These are phyloP conservation scores for Xenoacremonium recifei DNA, from an alignment of 2,329 filamentous ascomycete genomes.

Conservation along the genomic window DNA sequence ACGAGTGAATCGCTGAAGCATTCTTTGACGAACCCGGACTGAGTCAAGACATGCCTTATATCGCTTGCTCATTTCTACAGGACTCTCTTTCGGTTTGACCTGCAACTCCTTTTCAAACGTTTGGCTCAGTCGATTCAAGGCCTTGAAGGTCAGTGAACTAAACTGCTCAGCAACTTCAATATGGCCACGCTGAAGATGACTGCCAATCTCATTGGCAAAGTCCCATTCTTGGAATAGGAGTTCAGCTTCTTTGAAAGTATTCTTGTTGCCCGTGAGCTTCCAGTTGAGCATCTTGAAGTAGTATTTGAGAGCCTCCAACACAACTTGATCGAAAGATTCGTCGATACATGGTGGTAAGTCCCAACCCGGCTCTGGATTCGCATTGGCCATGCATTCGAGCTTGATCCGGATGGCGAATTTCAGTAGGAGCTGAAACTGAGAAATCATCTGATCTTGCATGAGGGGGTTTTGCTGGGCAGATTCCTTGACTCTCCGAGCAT, in stretches of 20 bases:
- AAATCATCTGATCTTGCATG: conserved; percentile 97
- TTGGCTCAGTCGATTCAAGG: conserved; percentile 79
- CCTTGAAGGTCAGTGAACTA: conserved; percentile 89
- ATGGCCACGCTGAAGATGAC: conserved; percentile 88
- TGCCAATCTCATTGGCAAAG: conserved; percentile 90
- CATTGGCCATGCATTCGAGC: conserved; percentile 79
- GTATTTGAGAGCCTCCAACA: conserved; percentile 90
- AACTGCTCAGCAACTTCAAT: conserved; percentile 98
- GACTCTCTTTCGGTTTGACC: conserved; percentile 77
- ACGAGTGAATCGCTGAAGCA: conserved; percentile 91
- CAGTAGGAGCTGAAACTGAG: conserved; percentile 90
- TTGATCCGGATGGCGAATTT: conserved; percentile 93
- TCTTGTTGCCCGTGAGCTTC: conserved; percentile 96
- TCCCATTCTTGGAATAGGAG: conserved; percentile 97
- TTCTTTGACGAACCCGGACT: conserved; percentile 91
- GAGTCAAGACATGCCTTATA: conserved; percentile 96
- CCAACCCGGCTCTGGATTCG: conserved; percentile 87
- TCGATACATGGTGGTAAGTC: conserved; percentile 94
- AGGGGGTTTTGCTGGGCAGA: conserved; percentile 87
- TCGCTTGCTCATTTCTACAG: conserved; percentile 88
- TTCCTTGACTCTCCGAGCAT: conserved; percentile 94
- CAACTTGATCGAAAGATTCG: conserved; percentile 89
- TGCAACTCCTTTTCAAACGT: conserved; percentile 93
- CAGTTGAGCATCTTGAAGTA: conserved; percentile 99
- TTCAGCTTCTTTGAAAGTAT: conserved; percentile 98